phyloP scores from a whole-genome alignment of 176 grass and related monocot genomes.

The Eragrostis nindensis region DNA sequence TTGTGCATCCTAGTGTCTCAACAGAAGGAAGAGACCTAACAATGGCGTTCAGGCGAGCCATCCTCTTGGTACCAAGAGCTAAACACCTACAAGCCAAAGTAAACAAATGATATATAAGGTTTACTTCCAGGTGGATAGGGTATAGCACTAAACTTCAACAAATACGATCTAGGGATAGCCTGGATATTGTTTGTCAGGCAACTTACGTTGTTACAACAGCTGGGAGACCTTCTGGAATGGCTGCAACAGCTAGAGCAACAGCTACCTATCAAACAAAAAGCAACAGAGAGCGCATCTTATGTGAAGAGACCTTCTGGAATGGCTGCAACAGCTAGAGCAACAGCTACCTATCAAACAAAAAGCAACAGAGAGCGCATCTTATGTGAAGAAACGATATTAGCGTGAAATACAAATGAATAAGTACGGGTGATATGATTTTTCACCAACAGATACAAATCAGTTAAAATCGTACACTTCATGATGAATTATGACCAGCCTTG shows the following conservation, averaged over 20 bases:
- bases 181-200: conserved; percentile 40
- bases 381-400: conserved; percentile 11
- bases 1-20: conserved; percentile 96
- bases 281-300: conserved; percentile 25
- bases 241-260: conserved; percentile 95
- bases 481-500: conserved; percentile 6
- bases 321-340: conserved; percentile 96
- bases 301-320: conserved; percentile 59
- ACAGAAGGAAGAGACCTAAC: conserved; percentile 96
- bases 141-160: conserved; percentile 14
- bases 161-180: conserved; percentile 32
- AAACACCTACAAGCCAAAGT: conserved; percentile 74
- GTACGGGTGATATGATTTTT: conserved; percentile 3
- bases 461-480: not conserved
- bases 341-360: conserved; percentile 76
- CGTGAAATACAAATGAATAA: not conserved
- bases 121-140: conserved; percentile 19
- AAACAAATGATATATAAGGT: conserved; percentile 11
- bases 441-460: conserved; percentile 14
- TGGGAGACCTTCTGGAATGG: conserved; percentile 98
- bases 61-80: conserved; percentile 99
- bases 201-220: conserved; percentile 98
- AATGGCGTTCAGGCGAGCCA: conserved; percentile 95
- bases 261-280: conserved; percentile 74
- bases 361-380: conserved; percentile 27